Evolutionary conservation across 2,329 filamentous ascomycete species (phyloP).

Genomic region (Arthroderma uncinatum): DNA sequence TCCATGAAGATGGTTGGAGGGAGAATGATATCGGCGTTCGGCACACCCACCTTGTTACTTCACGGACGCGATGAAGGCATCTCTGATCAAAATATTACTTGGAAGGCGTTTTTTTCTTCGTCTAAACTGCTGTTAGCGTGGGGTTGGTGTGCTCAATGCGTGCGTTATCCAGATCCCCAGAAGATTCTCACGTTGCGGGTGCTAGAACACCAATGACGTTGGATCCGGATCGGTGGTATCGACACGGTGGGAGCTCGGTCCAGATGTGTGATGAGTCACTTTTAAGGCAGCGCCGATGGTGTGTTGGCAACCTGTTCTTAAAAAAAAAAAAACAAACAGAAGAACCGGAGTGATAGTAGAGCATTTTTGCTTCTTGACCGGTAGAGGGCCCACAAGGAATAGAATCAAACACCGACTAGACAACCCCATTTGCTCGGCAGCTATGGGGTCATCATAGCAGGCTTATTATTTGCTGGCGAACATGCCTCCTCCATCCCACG

Average conservation of each 20-base stretch:
- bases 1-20: constrained; percentile 52
- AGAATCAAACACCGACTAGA: neutral
- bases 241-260: neutral
- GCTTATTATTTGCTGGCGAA: neutral
- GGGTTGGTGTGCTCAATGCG: neutral
- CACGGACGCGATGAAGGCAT: constrained; percentile 96
- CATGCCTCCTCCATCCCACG: neutral
- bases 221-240: neutral
- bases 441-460: neutral
- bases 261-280: neutral
- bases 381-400: neutral
- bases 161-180: neutral
- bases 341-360: neutral
- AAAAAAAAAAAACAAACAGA: too few species aligned
- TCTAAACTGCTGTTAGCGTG: neutral
- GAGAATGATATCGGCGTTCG: constrained; percentile 97
- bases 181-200: neutral
- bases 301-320: neutral
- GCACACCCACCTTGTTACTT: constrained; percentile 97
- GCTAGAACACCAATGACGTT: neutral
- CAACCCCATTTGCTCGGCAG: neutral
- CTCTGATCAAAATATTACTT: constrained; percentile 66
- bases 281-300: neutral
- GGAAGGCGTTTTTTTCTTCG: constrained; percentile 34
- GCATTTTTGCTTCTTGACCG: neutral